Conservation (phyloP, 768 basidiomycete genomes). For the Termitomyces heimii region DNA sequence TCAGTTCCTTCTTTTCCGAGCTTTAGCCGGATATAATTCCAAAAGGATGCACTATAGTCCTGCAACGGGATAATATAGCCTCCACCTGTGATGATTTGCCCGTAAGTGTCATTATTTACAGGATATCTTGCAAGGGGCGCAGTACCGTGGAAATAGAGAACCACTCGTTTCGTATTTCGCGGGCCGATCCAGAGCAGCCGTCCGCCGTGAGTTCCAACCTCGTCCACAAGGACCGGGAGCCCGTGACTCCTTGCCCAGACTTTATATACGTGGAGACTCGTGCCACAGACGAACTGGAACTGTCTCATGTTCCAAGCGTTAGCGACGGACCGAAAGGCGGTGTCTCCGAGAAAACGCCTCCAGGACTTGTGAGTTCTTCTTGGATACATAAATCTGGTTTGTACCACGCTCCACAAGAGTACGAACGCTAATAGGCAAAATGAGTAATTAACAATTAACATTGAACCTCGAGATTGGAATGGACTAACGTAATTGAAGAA, state of each 20-base stretch:
- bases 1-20: slow-evolving; percentile 2
- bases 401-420: slow-evolving; percentile 11
- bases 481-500: not conserved
- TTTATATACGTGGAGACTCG: slow-evolving; percentile 15
- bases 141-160: slow-evolving; percentile 26
- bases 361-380: slow-evolving; percentile 17
- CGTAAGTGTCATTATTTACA: not conserved
- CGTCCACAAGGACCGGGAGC: slow-evolving; percentile 18
- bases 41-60: slow-evolving; percentile 17
- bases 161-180: slow-evolving; percentile 22
- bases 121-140: not conserved
- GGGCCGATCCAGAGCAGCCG: slow-evolving; percentile 28
- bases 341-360: slow-evolving; percentile 17
- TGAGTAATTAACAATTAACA: not conserved
- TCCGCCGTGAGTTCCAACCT: slow-evolving; percentile 18
- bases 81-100: slow-evolving; percentile 17
- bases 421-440: slow-evolving; percentile 7
- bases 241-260: slow-evolving; percentile 17
- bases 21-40: slow-evolving; percentile 16
- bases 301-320: slow-evolving; percentile 13
- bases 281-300: slow-evolving; percentile 17
- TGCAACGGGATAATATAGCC: slow-evolving; percentile 18
- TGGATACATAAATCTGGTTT: slow-evolving; percentile 10
- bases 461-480: not conserved
- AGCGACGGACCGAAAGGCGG: slow-evolving; percentile 6